These are phyloP conservation scores for Capsicum rhomboideum DNA, from an alignment of 257 asterid species.

Conservation along the genomic window DNA sequence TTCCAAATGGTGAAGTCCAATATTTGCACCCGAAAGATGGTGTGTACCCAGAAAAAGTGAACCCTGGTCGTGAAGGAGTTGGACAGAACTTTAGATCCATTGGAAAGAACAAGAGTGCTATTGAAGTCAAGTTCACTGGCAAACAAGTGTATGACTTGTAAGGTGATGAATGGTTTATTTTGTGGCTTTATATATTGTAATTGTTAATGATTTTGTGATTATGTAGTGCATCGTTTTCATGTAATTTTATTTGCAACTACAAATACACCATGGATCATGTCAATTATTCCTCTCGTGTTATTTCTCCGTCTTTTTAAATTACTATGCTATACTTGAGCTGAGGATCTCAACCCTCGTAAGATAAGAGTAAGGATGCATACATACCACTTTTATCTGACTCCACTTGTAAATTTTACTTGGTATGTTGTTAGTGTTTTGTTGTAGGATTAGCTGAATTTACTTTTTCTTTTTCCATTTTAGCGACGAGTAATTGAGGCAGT, in stretches of 20 bases:
- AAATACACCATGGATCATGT: neutral
- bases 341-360: no score
- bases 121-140: constrained; percentile 92
- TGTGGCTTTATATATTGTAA: neutral
- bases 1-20: constrained; percentile 93
- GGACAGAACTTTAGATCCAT: constrained; percentile 65
- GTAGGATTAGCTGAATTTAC: no score
- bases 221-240: neutral
- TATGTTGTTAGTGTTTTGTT: no score
- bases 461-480: no score
- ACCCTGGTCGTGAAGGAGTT: constrained; percentile 77
- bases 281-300: neutral
- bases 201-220: neutral
- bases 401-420: no score
- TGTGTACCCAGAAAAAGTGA: constrained; percentile 93
- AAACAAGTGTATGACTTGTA: constrained; percentile 69
- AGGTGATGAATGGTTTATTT: constrained; percentile 3
- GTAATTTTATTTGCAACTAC: neutral
- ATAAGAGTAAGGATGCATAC: no score
- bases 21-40: constrained; percentile 97
- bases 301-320: neutral
- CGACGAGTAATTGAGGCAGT: no score
- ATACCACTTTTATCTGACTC: no score
- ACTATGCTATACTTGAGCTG: no score
- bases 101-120: constrained; percentile 71